phyloP scores from a whole-genome alignment of 805 yeast species.

The Metschnikowia aberdeeniae region DNA sequence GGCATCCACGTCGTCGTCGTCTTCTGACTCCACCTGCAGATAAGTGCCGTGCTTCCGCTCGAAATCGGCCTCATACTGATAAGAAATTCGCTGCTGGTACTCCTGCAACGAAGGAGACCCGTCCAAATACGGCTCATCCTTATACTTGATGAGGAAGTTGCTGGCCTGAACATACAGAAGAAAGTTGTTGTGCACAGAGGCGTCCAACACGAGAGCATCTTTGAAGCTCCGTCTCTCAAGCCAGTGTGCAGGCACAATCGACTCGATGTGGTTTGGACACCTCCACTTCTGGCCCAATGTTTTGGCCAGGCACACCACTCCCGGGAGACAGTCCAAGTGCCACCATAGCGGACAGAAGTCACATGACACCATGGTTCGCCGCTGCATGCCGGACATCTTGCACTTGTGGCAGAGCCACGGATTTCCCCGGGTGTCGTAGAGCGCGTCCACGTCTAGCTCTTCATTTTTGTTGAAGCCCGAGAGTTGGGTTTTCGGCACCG shows the following conservation, averaged over 20 bases:
- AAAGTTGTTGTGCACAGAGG: slow-evolving; percentile 37
- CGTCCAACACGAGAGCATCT: slow-evolving; percentile 52
- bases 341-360: slow-evolving; percentile 80
- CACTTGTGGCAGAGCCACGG: slow-evolving; percentile 75
- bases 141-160: slow-evolving; percentile 30
- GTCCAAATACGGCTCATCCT: slow-evolving; percentile 30
- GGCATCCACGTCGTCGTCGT: slow-evolving; percentile 20
- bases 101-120: slow-evolving; percentile 25
- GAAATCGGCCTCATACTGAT: slow-evolving; percentile 12
- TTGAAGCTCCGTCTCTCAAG: slow-evolving; percentile 43
- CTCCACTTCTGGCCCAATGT: slow-evolving; percentile 80
- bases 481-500: slow-evolving; percentile 34
- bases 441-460: slow-evolving; percentile 57
- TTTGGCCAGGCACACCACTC: slow-evolving; percentile 70
- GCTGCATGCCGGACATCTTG: slow-evolving; percentile 58
- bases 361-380: slow-evolving; percentile 60
- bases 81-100: slow-evolving; percentile 27
- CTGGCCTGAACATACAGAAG: slow-evolving; percentile 26
- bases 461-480: slow-evolving; percentile 40
- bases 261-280: slow-evolving; percentile 81
- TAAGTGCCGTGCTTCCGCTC: slow-evolving; percentile 20
- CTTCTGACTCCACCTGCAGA: slow-evolving; percentile 33
- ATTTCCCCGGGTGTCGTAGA: slow-evolving; percentile 64
- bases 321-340: slow-evolving; percentile 84
- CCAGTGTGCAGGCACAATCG: slow-evolving; percentile 38